A percentile compares a stretch with the other conserved stretches of the same genome.
These are phyloP conservation scores for Gracilaria gracilis DNA, from an alignment of 23 red algal genomes.

Conservation along the genomic window DNA sequence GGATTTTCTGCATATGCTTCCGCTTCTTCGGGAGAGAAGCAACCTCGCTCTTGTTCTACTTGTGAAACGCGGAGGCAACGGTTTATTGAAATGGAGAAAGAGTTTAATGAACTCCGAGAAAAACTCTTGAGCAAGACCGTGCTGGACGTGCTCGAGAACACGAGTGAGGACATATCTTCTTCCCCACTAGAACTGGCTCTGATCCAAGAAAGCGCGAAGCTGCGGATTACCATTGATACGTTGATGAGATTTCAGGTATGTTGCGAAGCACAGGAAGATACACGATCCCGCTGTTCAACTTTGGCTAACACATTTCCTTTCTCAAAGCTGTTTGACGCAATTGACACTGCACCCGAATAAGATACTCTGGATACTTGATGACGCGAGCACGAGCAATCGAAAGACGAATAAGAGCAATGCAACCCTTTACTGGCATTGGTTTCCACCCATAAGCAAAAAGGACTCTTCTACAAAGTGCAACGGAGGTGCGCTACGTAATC, in stretches of 20 bases:
- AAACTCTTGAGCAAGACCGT: constrained; percentile 46
- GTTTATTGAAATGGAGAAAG: constrained; percentile 24
- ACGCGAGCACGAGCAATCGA: background rate
- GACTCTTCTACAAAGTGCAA: background rate
- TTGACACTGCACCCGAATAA: constrained; percentile 1
- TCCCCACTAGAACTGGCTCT: constrained; percentile 30
- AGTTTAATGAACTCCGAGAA: constrained; percentile 38
- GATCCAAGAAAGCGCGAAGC: constrained; percentile 58
- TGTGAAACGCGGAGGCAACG: constrained; percentile 30
- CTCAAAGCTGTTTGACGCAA: constrained; percentile 8
- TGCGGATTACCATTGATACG: constrained; percentile 53
- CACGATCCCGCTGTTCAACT: background rate
- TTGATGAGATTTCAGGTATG: constrained; percentile 68
- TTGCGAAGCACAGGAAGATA: background rate
- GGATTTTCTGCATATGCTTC: constrained; percentile 38
- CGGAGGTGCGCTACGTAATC: background rate
- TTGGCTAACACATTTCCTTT: background rate
- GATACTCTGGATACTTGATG: background rate
- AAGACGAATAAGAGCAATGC: background rate
- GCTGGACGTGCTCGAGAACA: constrained; percentile 25
- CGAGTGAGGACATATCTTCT: constrained; percentile 19
- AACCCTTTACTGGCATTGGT: background rate
- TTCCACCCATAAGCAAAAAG: too few relatives aligned
- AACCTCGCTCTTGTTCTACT: constrained; percentile 5
- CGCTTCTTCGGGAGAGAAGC: background rate